Percentiles rank a stretch among this genome's conserved stretches.
Conservation (phyloP, 495 filamentous ascomycete species). For the Jackrogersella multiformis region DNA sequence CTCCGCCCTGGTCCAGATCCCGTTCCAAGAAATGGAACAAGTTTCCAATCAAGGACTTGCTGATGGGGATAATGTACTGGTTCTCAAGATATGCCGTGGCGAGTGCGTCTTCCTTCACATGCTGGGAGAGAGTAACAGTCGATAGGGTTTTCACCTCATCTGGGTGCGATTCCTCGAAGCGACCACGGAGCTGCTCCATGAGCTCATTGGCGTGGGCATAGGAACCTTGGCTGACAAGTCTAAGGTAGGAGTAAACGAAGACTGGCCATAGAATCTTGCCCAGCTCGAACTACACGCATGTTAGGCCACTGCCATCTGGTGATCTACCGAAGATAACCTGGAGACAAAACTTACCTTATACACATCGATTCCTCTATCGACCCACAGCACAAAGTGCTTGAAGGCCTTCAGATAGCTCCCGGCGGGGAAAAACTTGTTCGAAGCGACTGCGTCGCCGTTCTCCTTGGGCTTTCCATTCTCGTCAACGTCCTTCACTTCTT, state of each 20-base stretch:
- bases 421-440: constrained; percentile 39
- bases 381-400: constrained; percentile 78
- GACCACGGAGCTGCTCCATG: constrained; percentile 69
- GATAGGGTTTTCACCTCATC: constrained; percentile 78
- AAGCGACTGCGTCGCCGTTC: constrained; percentile 19
- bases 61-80: constrained; percentile 88
- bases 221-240: constrained; percentile 79
- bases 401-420: constrained; percentile 77
- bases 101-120: constrained; percentile 74
- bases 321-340: too few relatives aligned
- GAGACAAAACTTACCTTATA: constrained; percentile 75
- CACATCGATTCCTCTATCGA: constrained; percentile 88
- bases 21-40: constrained; percentile 88
- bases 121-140: constrained; percentile 75
- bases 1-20: constrained; percentile 80
- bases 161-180: constrained; percentile 77
- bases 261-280: constrained; percentile 86
- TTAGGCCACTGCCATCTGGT: constrained; percentile 43
- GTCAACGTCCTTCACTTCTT: constrained; percentile 73
- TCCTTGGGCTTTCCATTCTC: constrained; percentile 43
- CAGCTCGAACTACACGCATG: constrained; percentile 74
- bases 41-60: constrained; percentile 76
- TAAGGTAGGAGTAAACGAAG: constrained; percentile 91
- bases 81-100: constrained; percentile 81
- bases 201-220: constrained; percentile 74